These are phyloP conservation scores for Suillus decipiens DNA, from an alignment of 768 basidiomycete species.

Conservation along the genomic window DNA sequence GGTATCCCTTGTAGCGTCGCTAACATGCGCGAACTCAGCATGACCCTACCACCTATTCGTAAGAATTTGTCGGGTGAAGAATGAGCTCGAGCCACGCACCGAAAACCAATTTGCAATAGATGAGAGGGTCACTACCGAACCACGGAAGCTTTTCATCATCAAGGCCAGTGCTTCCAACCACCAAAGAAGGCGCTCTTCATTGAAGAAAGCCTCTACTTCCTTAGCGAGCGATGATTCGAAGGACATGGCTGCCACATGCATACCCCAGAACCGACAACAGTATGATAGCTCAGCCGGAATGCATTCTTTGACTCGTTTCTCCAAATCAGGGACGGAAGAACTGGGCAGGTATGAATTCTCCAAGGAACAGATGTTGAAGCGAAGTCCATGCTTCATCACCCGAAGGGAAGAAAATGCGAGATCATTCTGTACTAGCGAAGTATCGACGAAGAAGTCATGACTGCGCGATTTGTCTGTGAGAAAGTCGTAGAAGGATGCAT, in stretches of 20 bases:
- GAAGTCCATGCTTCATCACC: slow-evolving; percentile 28
- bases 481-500: slow-evolving; percentile 32
- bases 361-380: slow-evolving; percentile 11
- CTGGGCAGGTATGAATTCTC: slow-evolving; percentile 30
- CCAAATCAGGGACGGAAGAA: slow-evolving; percentile 19
- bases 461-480: slow-evolving; percentile 17
- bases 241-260: slow-evolving; percentile 27
- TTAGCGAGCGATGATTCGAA: slow-evolving; percentile 7
- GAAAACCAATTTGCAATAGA: no score
- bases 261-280: slow-evolving; percentile 33
- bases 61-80: no score
- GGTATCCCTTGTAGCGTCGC: no score
- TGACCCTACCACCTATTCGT: no score
- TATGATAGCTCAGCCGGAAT: slow-evolving; percentile 32
- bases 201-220: slow-evolving; percentile 21
- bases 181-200: no score
- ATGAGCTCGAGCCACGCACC: no score
- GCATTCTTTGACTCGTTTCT: slow-evolving; percentile 13
- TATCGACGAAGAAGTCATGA: slow-evolving; percentile 15
- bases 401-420: slow-evolving; percentile 24
- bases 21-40: no score
- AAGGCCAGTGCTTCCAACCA: no score
- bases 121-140: no score
- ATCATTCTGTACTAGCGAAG: background rate
- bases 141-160: no score